These are phyloP conservation scores for Apiotrichum montevideense DNA, from an alignment of 1,284 basidiomycete species.

Conservation along the genomic window DNA sequence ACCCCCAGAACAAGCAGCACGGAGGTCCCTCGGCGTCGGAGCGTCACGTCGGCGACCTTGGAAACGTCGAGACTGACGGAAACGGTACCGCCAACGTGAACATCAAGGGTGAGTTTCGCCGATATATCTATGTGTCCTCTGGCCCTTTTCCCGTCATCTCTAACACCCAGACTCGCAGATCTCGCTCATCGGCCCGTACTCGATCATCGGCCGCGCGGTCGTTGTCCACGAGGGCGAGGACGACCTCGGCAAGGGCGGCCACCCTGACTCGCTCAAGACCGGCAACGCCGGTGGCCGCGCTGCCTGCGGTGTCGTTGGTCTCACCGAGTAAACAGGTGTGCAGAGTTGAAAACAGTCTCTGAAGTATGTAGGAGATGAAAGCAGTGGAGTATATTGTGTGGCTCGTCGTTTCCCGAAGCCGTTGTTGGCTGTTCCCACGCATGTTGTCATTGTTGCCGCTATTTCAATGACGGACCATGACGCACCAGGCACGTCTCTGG, in stretches of 20 bases:
- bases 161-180: constrained; percentile 52
- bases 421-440: no score
- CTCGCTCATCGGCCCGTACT: constrained; percentile 62
- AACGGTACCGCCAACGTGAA: constrained; percentile 57
- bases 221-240: constrained; percentile 60
- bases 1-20: constrained; percentile 61
- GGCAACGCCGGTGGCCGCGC: constrained; percentile 66
- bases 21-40: constrained; percentile 54
- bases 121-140: no score
- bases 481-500: no score
- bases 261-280: constrained; percentile 63
- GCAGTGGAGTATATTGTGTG: no score
- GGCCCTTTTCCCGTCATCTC: background rate
- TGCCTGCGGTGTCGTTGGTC: constrained; percentile 63
- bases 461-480: no score
- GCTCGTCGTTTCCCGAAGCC: no score
- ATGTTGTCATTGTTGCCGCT: no score
- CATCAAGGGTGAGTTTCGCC: constrained; percentile 44
- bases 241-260: constrained; percentile 64
- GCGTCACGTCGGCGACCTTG: constrained; percentile 71
- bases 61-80: constrained; percentile 58
- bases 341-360: no score
- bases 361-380: no score
- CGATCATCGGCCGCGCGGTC: constrained; percentile 60
- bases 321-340: background rate